Conservation (phyloP, 345 rosid species). For the Sapria himalayana region DNA sequence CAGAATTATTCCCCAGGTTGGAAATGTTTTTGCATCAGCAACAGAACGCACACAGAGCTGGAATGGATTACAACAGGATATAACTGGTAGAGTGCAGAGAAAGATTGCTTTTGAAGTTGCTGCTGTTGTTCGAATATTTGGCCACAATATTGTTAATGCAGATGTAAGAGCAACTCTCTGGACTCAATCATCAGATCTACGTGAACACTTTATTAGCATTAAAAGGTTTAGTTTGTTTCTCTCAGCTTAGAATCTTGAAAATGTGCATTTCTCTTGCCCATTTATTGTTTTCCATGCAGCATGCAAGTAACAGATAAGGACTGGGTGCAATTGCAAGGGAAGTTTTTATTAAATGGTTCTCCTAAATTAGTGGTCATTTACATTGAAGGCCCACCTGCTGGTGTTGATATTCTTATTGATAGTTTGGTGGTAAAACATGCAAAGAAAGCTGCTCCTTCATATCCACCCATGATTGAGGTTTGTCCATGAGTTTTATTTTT, state of each 20-base stretch:
- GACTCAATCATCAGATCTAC: constrained; percentile 42
- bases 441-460: constrained; percentile 35
- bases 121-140: constrained; percentile 57
- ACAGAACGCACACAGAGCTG: constrained; percentile 67
- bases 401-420: constrained; percentile 65
- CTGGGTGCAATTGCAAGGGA: constrained; percentile 62
- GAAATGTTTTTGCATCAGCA: constrained; percentile 56
- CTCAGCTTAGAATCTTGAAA: not conserved
- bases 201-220: constrained; percentile 63
- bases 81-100: constrained; percentile 51
- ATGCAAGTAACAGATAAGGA: constrained; percentile 57
- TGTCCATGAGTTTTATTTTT: too few species aligned
- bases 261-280: too few species aligned
- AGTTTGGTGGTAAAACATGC: constrained; percentile 56
- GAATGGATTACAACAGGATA: constrained; percentile 87
- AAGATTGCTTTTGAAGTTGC: constrained; percentile 53
- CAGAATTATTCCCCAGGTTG: constrained; percentile 44
- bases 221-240: constrained; percentile 37
- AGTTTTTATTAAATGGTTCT: constrained; percentile 69
- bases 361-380: constrained; percentile 57
- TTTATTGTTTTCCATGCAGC: too few species aligned
- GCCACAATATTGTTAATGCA: constrained; percentile 31
- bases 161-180: constrained; percentile 55
- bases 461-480: constrained; percentile 56
- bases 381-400: constrained; percentile 85